Evolutionary conservation across 2,329 filamentous ascomycete species (phyloP).

Genomic region (Colletotrichum graminicola): DNA sequence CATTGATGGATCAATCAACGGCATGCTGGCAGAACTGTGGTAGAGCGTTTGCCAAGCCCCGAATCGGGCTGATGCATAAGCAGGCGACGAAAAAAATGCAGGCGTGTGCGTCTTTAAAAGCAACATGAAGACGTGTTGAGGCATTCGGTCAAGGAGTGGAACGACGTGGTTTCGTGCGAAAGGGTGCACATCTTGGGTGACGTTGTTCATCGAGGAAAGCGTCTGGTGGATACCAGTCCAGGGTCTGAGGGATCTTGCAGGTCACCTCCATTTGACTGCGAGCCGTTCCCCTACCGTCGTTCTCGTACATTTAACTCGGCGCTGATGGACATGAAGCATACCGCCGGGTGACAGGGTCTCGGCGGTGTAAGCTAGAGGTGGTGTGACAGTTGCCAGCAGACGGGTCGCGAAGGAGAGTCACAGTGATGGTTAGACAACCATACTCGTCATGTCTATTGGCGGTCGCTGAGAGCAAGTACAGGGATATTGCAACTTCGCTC

Average conservation of each 20-base stretch:
- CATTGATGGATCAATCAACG: not conserved
- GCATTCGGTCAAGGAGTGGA: constrained; percentile 11
- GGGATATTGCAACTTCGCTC: constrained; percentile 6
- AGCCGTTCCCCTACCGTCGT: constrained; percentile 11
- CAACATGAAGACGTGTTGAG: constrained; percentile 6
- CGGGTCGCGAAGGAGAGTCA: constrained; percentile 2
- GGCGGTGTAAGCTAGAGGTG: constrained; percentile 16
- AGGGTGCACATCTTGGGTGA: constrained; percentile 14
- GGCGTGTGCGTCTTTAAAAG: not conserved
- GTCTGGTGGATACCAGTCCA: constrained; percentile 1
- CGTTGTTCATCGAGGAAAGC: constrained; percentile 5
- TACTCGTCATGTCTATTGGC: constrained; percentile 11
- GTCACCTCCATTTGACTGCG: not conserved
- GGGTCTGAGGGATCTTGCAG: constrained; percentile 22
- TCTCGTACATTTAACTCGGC: constrained; percentile 7
- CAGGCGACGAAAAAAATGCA: not conserved
- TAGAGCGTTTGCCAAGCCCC: not conserved
- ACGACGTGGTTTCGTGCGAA: not conserved
- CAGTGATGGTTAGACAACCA: constrained; percentile 9
- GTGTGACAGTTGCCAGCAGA: constrained; percentile 27
- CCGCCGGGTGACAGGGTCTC: constrained; percentile 12
- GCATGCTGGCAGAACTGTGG: not conserved
- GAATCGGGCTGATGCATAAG: not conserved
- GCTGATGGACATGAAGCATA: constrained; percentile 28
- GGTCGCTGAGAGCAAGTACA: constrained; percentile 20